Evolutionary conservation across 164 flowering plant genomes (phyloP).

Genomic region (Pachysandra terminalis): DNA sequence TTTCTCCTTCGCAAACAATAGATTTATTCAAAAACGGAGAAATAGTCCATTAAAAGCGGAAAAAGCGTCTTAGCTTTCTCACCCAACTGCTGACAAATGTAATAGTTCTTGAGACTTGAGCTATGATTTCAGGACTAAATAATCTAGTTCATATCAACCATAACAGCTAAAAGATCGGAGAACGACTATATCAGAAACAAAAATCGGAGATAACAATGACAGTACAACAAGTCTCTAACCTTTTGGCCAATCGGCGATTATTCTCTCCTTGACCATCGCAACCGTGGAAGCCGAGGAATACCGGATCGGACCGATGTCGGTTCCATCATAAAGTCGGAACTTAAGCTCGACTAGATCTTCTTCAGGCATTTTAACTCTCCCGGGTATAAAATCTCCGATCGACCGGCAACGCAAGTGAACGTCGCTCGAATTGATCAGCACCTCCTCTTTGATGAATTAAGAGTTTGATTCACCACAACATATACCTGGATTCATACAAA

Average conservation of each 20-base stretch:
- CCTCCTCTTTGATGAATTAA: not conserved
- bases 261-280: constrained; percentile 58
- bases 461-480: constrained; percentile 2
- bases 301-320: constrained; percentile 63
- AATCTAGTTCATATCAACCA: too few species aligned
- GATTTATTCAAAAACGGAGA: too few species aligned
- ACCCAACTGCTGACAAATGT: too few species aligned
- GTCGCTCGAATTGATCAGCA: not conserved
- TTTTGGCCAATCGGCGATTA: constrained; percentile 64
- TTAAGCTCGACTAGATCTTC: constrained; percentile 61
- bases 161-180: not conserved
- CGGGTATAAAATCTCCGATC: not conserved
- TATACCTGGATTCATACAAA: not conserved
- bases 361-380: constrained; percentile 42
- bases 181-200: not conserved
- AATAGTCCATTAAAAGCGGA: too few species aligned
- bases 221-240: constrained; percentile 23
- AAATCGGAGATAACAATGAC: not conserved
- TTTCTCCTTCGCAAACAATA: too few species aligned
- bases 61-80: too few species aligned
- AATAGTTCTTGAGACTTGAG: too few species aligned
- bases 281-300: constrained; percentile 54
- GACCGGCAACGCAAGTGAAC: not conserved
- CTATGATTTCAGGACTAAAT: too few species aligned
- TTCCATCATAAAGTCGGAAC: constrained; percentile 59